Conservation (phyloP, 2,329 filamentous ascomycete genomes). For the Verticillium tricorpus region DNA sequence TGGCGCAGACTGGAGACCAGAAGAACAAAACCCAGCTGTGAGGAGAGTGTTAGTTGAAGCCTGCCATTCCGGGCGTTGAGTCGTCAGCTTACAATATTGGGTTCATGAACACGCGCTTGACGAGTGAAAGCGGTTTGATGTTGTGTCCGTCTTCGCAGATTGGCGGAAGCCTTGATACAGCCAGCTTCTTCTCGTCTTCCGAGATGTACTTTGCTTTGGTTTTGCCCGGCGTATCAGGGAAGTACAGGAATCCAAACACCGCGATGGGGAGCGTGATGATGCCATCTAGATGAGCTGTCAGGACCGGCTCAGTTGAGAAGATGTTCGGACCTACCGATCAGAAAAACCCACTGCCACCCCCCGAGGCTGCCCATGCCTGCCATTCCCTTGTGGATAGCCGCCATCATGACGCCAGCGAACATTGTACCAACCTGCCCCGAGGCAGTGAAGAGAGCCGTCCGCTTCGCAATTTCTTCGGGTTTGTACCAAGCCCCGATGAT, state of each 20-base stretch:
- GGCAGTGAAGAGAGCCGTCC: slow-evolving; percentile 58
- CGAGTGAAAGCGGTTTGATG: slow-evolving; percentile 14
- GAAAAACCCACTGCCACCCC: slow-evolving; percentile 46
- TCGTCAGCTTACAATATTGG: slow-evolving; percentile 18
- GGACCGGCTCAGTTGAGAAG: background rate
- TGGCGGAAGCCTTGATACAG: slow-evolving; percentile 27
- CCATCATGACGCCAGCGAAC: slow-evolving; percentile 54
- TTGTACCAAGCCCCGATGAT: slow-evolving; percentile 54
- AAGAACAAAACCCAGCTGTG: slow-evolving; percentile 22
- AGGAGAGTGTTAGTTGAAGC: background rate
- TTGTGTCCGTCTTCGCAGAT: slow-evolving; percentile 19
- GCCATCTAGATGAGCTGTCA: slow-evolving; percentile 29
- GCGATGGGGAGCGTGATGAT: slow-evolving; percentile 50
- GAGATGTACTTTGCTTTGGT: slow-evolving; percentile 20
- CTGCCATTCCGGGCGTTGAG: background rate
- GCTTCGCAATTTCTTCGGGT: slow-evolving; percentile 55
- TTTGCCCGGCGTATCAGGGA: slow-evolving; percentile 42
- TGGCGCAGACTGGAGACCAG: slow-evolving; percentile 28
- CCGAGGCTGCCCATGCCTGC: slow-evolving; percentile 39
- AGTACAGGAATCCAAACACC: slow-evolving; percentile 43
- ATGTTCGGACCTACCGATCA: slow-evolving; percentile 3
- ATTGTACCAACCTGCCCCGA: slow-evolving; percentile 57
- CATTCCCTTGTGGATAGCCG: slow-evolving; percentile 31
- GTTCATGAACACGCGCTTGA: slow-evolving; percentile 15
- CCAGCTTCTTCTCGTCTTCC: slow-evolving; percentile 31